Evolutionary conservation across 108 stramenopile species (phyloP).

Genomic region (Nitzschia sp.): DNA sequence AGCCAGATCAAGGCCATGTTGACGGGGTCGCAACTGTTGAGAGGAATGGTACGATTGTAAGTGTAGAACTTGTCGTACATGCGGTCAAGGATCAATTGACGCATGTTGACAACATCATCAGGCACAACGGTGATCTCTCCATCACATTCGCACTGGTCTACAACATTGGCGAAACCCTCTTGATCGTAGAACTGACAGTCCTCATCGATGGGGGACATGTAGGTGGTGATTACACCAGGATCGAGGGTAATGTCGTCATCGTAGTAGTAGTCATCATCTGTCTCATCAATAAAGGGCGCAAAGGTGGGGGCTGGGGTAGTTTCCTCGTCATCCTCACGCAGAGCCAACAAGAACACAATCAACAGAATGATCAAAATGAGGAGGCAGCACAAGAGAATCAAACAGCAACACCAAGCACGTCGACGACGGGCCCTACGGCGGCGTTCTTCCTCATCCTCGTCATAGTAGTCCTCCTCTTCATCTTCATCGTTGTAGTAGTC

Average conservation of each 20-base stretch:
- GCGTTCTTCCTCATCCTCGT: slow-evolving; percentile 41
- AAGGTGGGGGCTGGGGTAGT: slow-evolving; percentile 29
- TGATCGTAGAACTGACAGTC: slow-evolving; percentile 30
- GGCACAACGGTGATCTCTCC: slow-evolving; percentile 36
- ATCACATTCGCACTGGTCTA: slow-evolving; percentile 45
- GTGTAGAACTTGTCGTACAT: slow-evolving; percentile 34
- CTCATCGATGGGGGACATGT: slow-evolving; percentile 30
- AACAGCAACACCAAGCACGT: slow-evolving; percentile 34
- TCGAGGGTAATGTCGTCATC: slow-evolving; percentile 39
- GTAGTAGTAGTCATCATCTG: slow-evolving; percentile 39
- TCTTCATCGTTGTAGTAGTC: slow-evolving; percentile 26
- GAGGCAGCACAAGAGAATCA: slow-evolving; percentile 29
- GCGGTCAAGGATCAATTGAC: slow-evolving; percentile 28
- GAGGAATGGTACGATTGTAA: slow-evolving; percentile 13
- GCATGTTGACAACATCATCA: slow-evolving; percentile 34
- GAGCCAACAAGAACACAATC: slow-evolving; percentile 27
- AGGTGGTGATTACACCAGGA: slow-evolving; percentile 28
- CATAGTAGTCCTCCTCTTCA: slow-evolving; percentile 27
- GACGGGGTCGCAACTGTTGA: slow-evolving; percentile 34
- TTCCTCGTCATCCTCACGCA: slow-evolving; percentile 8
- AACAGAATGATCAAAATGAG: slow-evolving; percentile 29
- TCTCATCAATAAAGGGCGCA: slow-evolving; percentile 32
- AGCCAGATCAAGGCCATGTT: slow-evolving; percentile 55
- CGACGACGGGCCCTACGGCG: slow-evolving; percentile 29
- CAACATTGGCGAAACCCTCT: slow-evolving; percentile 29